Percentiles rank a stretch among this genome's conserved stretches.
phyloP scores from a whole-genome alignment of 305 asterid species.

The Fraxinus floribunda region DNA sequence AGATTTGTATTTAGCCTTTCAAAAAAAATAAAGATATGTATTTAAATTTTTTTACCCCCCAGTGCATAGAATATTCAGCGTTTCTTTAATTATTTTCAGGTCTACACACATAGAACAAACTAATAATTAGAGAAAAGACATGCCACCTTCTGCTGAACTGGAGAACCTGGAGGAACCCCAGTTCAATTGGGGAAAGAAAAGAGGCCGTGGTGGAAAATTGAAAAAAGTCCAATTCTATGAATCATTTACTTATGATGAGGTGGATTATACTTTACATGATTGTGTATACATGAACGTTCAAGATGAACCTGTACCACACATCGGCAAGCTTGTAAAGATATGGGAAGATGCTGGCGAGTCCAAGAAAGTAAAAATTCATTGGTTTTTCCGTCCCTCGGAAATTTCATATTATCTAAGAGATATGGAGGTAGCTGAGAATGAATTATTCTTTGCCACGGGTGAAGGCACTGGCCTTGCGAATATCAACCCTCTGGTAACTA shows the following conservation, averaged over 20 bases:
- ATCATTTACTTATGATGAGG: slow-evolving; percentile 64
- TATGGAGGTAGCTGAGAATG: slow-evolving; percentile 43
- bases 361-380: slow-evolving; percentile 63
- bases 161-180: slow-evolving; percentile 38
- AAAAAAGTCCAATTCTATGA: slow-evolving; percentile 55
- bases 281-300: slow-evolving; percentile 59
- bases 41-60: not conserved
- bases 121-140: slow-evolving; percentile 19
- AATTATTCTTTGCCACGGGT: slow-evolving; percentile 75
- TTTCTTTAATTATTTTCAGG: slow-evolving; percentile 19
- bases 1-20: not conserved
- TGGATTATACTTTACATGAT: slow-evolving; percentile 54
- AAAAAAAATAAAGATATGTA: too few species aligned
- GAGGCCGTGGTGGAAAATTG: slow-evolving; percentile 46
- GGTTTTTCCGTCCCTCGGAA: slow-evolving; percentile 79
- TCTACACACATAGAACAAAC: not conserved
- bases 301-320: slow-evolving; percentile 45
- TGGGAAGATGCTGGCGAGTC: slow-evolving; percentile 51
- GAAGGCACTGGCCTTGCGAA: slow-evolving; percentile 58
- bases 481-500: slow-evolving; percentile 63
- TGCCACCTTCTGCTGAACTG: slow-evolving; percentile 28
- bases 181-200: slow-evolving; percentile 64
- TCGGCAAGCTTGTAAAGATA: slow-evolving; percentile 66
- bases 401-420: slow-evolving; percentile 43
- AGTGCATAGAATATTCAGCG: not conserved